Percentiles rank a stretch among this genome's conserved stretches.
Conservation (phyloP, 805 yeast genomes). For the Brettanomyces nanus region DNA sequence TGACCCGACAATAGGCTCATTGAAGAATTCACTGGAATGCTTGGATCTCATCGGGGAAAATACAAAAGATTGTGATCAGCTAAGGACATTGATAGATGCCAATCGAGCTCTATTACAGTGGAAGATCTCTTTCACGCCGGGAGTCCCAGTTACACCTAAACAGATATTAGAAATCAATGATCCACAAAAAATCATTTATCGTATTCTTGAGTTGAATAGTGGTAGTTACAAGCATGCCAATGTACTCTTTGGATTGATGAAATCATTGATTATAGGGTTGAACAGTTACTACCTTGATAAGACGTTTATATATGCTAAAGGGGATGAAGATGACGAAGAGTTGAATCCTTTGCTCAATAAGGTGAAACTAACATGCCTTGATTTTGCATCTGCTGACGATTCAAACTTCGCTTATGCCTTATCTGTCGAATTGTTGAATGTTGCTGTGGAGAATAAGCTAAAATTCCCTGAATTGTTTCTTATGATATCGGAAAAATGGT, state of each 20-base stretch:
- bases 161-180: conserved; percentile 17
- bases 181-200: conserved; percentile 18
- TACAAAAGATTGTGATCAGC: conserved; percentile 1
- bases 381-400: conserved; percentile 57
- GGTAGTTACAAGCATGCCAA: conserved; percentile 38
- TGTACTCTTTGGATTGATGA: conserved; percentile 32
- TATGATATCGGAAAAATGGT: conserved; percentile 42
- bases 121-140: conserved; percentile 22
- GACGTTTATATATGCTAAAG: conserved; percentile 4
- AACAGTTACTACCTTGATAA: conserved; percentile 12
- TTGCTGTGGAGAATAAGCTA: conserved; percentile 8
- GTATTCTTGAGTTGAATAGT: conserved; percentile 45
- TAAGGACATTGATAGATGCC: conserved; percentile 17
- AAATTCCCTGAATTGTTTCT: conserved; percentile 8
- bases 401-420: conserved; percentile 48
- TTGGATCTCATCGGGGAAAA: conserved; percentile 10
- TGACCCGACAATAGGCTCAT: conserved; percentile 19
- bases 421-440: conserved; percentile 30
- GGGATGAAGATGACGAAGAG: conserved; percentile 7
- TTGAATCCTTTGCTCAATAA: conserved; percentile 22
- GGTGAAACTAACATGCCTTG: conserved; percentile 42
- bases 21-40: conserved; percentile 17
- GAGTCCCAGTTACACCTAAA: conserved; percentile 24
- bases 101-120: conserved; percentile 17
- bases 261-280: conserved; percentile 34